Percentiles rank a stretch among this genome's conserved stretches.
Conservation (phyloP, 352 stramenopile species). For the Phytophthora multivora region DNA sequence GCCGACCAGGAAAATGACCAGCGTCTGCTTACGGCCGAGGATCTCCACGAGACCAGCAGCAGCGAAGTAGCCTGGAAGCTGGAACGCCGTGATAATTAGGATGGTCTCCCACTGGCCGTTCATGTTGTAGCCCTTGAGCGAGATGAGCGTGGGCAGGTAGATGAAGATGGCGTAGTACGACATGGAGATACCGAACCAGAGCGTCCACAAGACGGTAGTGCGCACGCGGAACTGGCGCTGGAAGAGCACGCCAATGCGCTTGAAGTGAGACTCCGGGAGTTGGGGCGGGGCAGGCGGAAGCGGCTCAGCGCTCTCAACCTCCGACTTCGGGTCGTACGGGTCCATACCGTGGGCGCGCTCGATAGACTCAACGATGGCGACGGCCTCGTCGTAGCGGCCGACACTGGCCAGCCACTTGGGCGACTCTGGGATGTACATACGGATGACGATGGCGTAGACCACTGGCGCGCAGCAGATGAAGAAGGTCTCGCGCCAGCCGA, state of each 20-base stretch:
- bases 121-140: constrained; percentile 65
- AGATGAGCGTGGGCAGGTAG: constrained; percentile 56
- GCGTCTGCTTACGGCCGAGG: constrained; percentile 56
- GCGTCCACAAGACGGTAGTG: constrained; percentile 65
- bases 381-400: constrained; percentile 60
- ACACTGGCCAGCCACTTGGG: constrained; percentile 76
- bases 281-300: constrained; percentile 8
- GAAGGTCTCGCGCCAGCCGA: constrained; percentile 69
- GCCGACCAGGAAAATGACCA: constrained; percentile 56
- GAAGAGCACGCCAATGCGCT: constrained; percentile 63
- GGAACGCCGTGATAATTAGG: constrained; percentile 65
- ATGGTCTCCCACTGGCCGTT: constrained; percentile 58
- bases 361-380: constrained; percentile 61
- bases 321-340: constrained; percentile 46
- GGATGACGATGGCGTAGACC: constrained; percentile 56
- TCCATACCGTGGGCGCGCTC: constrained; percentile 54
- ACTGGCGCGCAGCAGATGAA: constrained; percentile 58
- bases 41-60: constrained; percentile 59
- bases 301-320: constrained; percentile 30
- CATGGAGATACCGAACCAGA: constrained; percentile 75
- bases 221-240: constrained; percentile 51
- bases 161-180: constrained; percentile 79
- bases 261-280: constrained; percentile 53
- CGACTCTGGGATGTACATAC: constrained; percentile 63
- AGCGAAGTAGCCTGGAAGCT: constrained; percentile 66